A percentile compares a stretch with the other conserved stretches of the same genome.
Evolutionary conservation across 129 eudicot genomes (phyloP).

Genomic region (Kitagawia praeruptora): DNA sequence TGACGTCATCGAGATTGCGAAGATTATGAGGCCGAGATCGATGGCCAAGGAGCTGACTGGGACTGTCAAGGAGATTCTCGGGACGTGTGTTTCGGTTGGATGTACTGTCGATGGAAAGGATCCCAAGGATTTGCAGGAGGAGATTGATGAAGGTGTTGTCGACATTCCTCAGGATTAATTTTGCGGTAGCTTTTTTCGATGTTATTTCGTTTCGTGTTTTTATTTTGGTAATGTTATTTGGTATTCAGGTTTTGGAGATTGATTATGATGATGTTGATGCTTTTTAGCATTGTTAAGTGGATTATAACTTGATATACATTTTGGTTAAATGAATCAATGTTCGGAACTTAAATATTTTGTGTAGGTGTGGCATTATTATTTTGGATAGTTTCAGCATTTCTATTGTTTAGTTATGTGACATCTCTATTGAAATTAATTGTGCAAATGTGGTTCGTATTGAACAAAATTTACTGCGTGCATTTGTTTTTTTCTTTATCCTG

Average conservation of each 20-base stretch:
- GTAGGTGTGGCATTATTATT: background rate
- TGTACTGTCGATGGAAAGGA: background rate
- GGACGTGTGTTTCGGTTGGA: constrained; percentile 4
- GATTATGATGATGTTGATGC: background rate
- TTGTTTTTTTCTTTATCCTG: background rate
- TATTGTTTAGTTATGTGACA: background rate
- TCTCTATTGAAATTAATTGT: no score
- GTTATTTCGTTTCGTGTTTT: background rate
- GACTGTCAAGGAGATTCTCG: background rate
- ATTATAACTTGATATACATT: background rate
- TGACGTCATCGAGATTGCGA: constrained; percentile 3
- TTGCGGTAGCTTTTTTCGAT: background rate
- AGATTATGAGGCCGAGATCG: background rate
- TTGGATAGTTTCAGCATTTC: background rate
- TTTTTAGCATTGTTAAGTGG: background rate
- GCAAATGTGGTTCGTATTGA: no score
- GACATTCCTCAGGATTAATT: background rate
- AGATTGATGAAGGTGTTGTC: background rate
- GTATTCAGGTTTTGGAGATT: background rate
- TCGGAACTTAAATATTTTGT: background rate
- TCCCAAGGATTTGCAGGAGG: constrained; percentile 2
- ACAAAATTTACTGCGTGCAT: no score
- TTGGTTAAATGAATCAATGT: background rate
- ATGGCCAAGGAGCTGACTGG: background rate
- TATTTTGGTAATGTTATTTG: background rate